Base-by-base conservation (phyloP, 1,139 yeast genomes). In the Petasospora fabianii region DNA sequence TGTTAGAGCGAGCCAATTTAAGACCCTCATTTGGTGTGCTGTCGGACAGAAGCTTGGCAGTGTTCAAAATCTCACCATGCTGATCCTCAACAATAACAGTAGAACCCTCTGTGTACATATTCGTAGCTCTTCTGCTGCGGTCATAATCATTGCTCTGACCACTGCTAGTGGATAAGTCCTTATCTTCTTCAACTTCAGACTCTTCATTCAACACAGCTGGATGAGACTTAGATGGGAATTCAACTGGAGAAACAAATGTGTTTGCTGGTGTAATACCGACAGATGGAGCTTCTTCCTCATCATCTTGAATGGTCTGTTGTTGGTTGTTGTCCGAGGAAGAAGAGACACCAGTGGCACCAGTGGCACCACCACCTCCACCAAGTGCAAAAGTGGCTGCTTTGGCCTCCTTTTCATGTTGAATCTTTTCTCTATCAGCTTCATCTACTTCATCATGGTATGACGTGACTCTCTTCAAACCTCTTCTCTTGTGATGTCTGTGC, bases 71-170 rank as follows among this genome's bases (percentile, higher is more conserved):
- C 55, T 90, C 97, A 39, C 97, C 97, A 40, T 77, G 71, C 43
- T 73, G 75, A 60, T 87, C 94, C 58, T 90, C 98, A 44, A 90
- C 69, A 39, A 90, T 74, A 32, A 88, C 60, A 30, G 71, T 66
- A 31, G 67, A 55, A 20, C 95, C 96, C 55, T 86, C 96, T 44
- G 77, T 78, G 59, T 77, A 90, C 0, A 87, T 92, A 20, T 73
- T 67, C 1, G 55, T 43, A 12, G 58, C 46, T 38, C 37, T 49
- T 49, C 57, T 51, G 7, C 46, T 33, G 2, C 21, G 32, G 4
- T 49, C 51, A 35, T 49, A 47, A 9, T 43, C 38, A 27, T 47
- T 46, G 10, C 47, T 36, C 13, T 35, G 36, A n/a, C 36, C 28
- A 24, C 37, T 39, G 32, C 35, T 30, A 14, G 37, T 42, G 10